Percentiles rank a stretch among this genome's conserved stretches.
These are phyloP conservation scores for Sclerotinia sclerotiorum DNA, from an alignment of 2,329 filamentous ascomycete species.

Conservation along the genomic window DNA sequence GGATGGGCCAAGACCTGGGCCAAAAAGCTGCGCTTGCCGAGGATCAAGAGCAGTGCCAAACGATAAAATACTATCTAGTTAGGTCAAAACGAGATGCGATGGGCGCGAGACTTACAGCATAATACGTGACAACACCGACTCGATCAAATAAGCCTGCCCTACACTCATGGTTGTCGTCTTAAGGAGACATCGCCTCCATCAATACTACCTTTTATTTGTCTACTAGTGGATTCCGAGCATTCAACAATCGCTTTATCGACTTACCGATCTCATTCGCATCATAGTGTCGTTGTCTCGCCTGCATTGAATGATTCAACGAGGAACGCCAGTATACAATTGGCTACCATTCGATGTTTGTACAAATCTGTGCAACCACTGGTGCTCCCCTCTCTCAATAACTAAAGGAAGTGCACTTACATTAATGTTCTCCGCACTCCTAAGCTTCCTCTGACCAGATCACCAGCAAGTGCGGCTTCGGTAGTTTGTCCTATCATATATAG, in stretches of 20 bases:
- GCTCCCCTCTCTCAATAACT: not conserved
- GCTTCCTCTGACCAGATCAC: constrained; percentile 43
- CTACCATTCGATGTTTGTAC: no score
- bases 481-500: constrained; percentile 53
- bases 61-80: constrained; percentile 44
- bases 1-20: constrained; percentile 50
- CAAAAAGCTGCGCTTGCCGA: constrained; percentile 50
- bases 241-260: not conserved
- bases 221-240: not conserved
- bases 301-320: no score
- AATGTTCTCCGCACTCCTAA: constrained; percentile 39
- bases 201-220: constrained; percentile 30
- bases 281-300: no score
- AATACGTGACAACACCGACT: constrained; percentile 50
- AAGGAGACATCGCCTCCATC: constrained; percentile 39
- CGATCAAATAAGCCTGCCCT: constrained; percentile 50
- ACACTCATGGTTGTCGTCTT: constrained; percentile 34
- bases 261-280: not conserved
- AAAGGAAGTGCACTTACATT: constrained; percentile 32
- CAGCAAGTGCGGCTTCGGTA: constrained; percentile 46
- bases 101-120: constrained; percentile 41
- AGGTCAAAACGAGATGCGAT: not conserved
- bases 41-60: constrained; percentile 57
- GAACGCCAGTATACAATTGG: no score
- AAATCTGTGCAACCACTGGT: no score